Percentiles rank a stretch among this genome's conserved stretches.
These are phyloP conservation scores for Abelmoschus esculentus DNA, from an alignment of 345 rosid species.

Conservation along the genomic window DNA sequence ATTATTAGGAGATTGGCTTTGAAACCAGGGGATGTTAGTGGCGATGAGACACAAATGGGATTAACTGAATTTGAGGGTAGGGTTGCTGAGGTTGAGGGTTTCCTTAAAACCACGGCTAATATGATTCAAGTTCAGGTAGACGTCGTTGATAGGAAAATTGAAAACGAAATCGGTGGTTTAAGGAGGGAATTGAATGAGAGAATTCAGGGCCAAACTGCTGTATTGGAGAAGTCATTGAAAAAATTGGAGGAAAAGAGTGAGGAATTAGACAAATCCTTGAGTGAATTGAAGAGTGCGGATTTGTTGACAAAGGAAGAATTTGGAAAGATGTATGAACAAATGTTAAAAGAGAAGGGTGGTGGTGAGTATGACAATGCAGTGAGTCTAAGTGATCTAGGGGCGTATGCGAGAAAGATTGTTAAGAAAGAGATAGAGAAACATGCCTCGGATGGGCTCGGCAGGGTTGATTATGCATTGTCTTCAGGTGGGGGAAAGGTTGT, in stretches of 20 bases:
- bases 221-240: constrained; percentile 41
- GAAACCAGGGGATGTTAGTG: constrained; percentile 24
- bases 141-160: constrained; percentile 65
- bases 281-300: constrained; percentile 44
- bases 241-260: constrained; percentile 43
- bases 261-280: constrained; percentile 43
- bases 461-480: constrained; percentile 64
- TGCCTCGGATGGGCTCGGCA: constrained; percentile 90
- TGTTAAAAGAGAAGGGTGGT: constrained; percentile 39
- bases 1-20: constrained; percentile 39
- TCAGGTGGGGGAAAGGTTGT: constrained; percentile 63
- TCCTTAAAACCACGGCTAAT: constrained; percentile 49
- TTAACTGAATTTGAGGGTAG: constrained; percentile 61
- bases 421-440: constrained; percentile 85
- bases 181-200: constrained; percentile 38
- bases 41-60: constrained; percentile 31
- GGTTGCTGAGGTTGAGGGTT: constrained; percentile 64
- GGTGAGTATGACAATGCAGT: constrained; percentile 24
- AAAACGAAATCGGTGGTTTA: constrained; percentile 42
- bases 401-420: constrained; percentile 68
- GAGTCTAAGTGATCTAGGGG: constrained; percentile 59
- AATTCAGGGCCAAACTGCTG: constrained; percentile 32
- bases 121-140: constrained; percentile 85
- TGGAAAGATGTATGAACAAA: constrained; percentile 41
- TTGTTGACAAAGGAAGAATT: constrained; percentile 70